Evolutionary conservation across 148 eudicot species (phyloP).

Genomic region (Limonium bicolor): DNA sequence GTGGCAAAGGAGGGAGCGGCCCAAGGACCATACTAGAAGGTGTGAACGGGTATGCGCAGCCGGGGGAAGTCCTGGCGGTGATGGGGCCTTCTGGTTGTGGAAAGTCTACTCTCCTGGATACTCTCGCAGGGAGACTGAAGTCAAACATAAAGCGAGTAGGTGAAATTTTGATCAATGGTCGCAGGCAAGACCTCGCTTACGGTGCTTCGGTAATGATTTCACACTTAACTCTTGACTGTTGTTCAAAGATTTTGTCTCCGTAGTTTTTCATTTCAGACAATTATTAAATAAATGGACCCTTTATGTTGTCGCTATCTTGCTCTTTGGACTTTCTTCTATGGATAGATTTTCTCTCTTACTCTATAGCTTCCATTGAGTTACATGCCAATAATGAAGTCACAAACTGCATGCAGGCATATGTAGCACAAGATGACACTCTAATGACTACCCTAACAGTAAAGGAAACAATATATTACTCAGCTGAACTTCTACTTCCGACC

Average conservation of each 20-base stretch:
- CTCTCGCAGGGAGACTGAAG: slow-evolving; percentile 27
- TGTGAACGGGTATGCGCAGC: slow-evolving; percentile 25
- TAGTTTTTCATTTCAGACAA: too few relatives aligned
- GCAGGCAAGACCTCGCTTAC: slow-evolving; percentile 29
- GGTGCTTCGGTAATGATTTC: slow-evolving; percentile 42
- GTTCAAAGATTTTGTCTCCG: too few relatives aligned
- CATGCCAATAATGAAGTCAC: too few relatives aligned
- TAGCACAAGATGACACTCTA: slow-evolving; percentile 42
- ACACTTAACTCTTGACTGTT: too few relatives aligned
- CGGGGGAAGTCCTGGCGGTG: slow-evolving; percentile 28
- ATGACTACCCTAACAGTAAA: slow-evolving; percentile 26
- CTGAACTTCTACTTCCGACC: slow-evolving; percentile 36
- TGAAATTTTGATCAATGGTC: slow-evolving; percentile 37
- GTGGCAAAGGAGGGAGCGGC: slow-evolving; percentile 2
- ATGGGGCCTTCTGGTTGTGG: slow-evolving; percentile 63
- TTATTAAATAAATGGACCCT: too few relatives aligned
- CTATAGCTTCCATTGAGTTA: too few relatives aligned
- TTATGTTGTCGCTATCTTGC: too few relatives aligned
- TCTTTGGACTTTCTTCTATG: too few relatives aligned
- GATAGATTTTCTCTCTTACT: too few relatives aligned
- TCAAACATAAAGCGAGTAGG: slow-evolving; percentile 27
- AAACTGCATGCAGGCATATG: slow-evolving; percentile 20
- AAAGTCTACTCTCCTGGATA: slow-evolving; percentile 46
- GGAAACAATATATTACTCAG: slow-evolving; percentile 39
- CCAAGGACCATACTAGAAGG: slow-evolving; percentile 18